phyloP scores from a whole-genome alignment of 176 grass and related monocot species.

The Ampelocalamus luodianensis region DNA sequence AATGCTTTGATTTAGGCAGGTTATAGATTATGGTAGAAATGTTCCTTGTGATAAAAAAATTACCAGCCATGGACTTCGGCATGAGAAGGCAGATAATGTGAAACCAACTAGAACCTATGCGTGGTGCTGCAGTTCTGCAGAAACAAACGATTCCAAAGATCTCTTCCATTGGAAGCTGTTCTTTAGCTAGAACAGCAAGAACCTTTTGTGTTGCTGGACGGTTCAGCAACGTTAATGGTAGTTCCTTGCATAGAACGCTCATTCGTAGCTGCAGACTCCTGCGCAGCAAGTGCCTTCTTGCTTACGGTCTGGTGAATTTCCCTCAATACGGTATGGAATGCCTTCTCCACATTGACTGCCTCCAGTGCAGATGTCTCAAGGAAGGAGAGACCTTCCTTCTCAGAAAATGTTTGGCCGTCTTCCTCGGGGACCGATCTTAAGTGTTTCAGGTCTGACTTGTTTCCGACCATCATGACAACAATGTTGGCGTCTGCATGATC shows the following conservation, averaged over 20 bases:
- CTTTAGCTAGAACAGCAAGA: conserved; percentile 59
- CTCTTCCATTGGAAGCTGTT: conserved; percentile 5
- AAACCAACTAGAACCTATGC: conserved; percentile 42
- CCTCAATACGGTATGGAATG: conserved; percentile 55
- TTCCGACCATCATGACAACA: conserved; percentile 63
- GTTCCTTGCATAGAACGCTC: conserved; percentile 52
- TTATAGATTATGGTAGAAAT: conserved; percentile 31
- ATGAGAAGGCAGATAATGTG: conserved; percentile 12
- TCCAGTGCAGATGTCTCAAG: conserved; percentile 72
- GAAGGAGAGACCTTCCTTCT: conserved; percentile 62
- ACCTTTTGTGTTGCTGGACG: conserved; percentile 38
- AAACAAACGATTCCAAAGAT: conserved; percentile 19
- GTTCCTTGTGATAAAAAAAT: conserved; percentile 33
- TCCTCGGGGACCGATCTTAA: conserved; percentile 60
- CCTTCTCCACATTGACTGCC: conserved; percentile 66
- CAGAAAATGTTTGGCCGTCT: conserved; percentile 52
- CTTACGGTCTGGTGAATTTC: conserved; percentile 74
- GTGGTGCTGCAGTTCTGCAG: conserved; percentile 9
- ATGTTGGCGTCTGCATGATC: conserved; percentile 72
- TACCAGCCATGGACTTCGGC: conserved; percentile 6
- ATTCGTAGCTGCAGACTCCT: conserved; percentile 48
- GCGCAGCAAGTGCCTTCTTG: conserved; percentile 65
- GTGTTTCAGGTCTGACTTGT: conserved; percentile 66
- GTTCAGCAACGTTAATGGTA: conserved; percentile 53
- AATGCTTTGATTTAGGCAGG: conserved; percentile 25